These are phyloP conservation scores for Blastocystis sp. DNA, from an alignment of 352 stramenopile species.

Conservation along the genomic window DNA sequence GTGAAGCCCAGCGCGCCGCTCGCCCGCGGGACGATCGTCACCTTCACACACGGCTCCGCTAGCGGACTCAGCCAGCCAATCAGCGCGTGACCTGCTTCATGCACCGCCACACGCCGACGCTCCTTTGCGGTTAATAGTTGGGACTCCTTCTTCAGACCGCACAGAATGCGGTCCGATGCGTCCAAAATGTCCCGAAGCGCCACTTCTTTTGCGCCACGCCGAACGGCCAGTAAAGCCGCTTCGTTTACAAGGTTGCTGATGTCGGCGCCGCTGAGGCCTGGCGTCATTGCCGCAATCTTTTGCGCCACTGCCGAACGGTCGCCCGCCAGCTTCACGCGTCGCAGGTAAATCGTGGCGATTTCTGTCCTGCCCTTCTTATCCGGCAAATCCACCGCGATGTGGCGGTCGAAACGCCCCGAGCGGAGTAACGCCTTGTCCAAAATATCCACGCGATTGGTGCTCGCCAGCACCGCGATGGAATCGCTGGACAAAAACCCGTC, in stretches of 20 bases:
- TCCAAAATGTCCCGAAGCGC: constrained; percentile 93
- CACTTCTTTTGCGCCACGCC: constrained; percentile 78
- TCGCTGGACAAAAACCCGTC: constrained; percentile 89
- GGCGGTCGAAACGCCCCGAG: constrained; percentile 90
- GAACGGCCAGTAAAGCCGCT: constrained; percentile 88
- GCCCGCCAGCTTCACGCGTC: constrained; percentile 79
- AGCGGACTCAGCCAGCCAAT: constrained; percentile 94
- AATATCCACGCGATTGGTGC: constrained; percentile 94
- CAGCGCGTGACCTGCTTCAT: constrained; percentile 95
- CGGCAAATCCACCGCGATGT: constrained; percentile 90
- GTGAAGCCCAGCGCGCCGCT: constrained; percentile 91
- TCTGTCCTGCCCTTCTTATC: constrained; percentile 89
- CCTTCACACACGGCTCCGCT: constrained; percentile 89
- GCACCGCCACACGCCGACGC: constrained; percentile 91
- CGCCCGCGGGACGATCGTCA: constrained; percentile 90
- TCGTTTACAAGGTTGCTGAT: constrained; percentile 99
- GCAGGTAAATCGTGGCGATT: constrained; percentile 91
- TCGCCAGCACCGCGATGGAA: constrained; percentile 87
- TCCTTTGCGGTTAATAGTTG: constrained; percentile 90
- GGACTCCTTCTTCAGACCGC: constrained; percentile 82
- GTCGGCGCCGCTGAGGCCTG: constrained; percentile 80
- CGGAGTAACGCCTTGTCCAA: constrained; percentile 93
- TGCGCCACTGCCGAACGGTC: constrained; percentile 79
- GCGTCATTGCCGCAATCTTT: constrained; percentile 85
- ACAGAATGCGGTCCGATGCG: constrained; percentile 89